Base-by-base conservation (phyloP, 768 basidiomycete genomes). In the Coprinopsis sp. region DNA sequence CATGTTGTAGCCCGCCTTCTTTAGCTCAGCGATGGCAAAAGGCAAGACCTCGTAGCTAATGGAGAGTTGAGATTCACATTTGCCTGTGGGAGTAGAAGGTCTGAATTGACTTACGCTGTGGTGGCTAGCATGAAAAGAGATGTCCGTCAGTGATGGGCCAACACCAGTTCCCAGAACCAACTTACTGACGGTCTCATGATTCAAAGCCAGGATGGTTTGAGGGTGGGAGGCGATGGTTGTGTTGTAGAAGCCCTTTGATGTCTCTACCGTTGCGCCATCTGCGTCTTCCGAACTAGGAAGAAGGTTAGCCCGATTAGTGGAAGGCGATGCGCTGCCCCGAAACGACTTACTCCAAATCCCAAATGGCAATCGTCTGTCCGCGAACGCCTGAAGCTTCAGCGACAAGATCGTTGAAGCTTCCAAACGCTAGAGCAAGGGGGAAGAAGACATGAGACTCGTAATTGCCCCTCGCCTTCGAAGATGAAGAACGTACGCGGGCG, bases 351-450 rank as follows among this genome's bases (percentile, higher is more conserved):
- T 71, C 69, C 24, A 67, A 64, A 50, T 71, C 69, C 71, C 71
- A 73, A 31, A 56, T 56, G 12, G 59, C 64, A 13, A 70, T 52
- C 3, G 52, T 49, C 43, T 68, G 66, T 1, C 63, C 66, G 8
- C 63, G 64, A 11, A 19, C 37, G 7, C 52, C 57, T 7, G 72
- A 61, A 7, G 66, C 67, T 4, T 60, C 43, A 1, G 54, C 55
- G 12, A 73, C 70, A 16, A 61, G 50, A 37, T 68, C 51, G 48
- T 73, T 73, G 60, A 66, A 69, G 38, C 60, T 59, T 1, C 74
- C 74, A 50, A 63, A 76, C 12, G 74, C 68, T 63, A n/a, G n/a
- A n/a, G n/a, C n/a, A n/a, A n/a, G n/a, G n/a, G n/a, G n/a, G n/a
- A n/a, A n/a, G n/a, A n/a, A n/a, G n/a, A n/a, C n/a, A n/a, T n/a